phyloP scores from a whole-genome alignment of 257 asterid genomes.

The Knoxia roxburghii region DNA sequence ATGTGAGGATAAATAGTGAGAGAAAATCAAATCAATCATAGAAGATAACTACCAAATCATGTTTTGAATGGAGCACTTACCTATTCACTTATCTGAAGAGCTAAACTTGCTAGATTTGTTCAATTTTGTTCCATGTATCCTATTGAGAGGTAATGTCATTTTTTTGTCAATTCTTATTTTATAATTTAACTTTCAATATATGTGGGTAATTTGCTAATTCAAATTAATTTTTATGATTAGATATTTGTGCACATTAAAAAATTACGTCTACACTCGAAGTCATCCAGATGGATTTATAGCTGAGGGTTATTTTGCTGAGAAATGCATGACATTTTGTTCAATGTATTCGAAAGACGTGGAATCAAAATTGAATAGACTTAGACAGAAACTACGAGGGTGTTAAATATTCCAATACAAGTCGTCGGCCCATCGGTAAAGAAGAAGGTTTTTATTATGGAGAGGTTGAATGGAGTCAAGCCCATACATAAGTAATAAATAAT shows the following conservation, averaged over 20 bases:
- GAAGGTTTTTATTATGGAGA: neutral
- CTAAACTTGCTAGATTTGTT: constrained; percentile 5
- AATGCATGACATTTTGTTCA: constrained; percentile 18
- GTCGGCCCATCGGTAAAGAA: neutral
- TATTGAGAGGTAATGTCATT: constrained; percentile 3
- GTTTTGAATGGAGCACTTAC: constrained; percentile 12
- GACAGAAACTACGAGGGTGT: neutral
- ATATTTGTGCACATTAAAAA: constrained; percentile 7
- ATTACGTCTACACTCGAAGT: constrained; percentile 2
- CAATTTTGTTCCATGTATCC: constrained; percentile 11
- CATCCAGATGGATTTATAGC: too few species aligned
- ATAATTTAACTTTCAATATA: neutral
- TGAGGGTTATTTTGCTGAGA: too few species aligned
- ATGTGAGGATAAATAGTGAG: too few species aligned
- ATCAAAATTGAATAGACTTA: constrained; percentile 3
- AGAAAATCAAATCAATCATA: too few species aligned
- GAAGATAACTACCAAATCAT: too few species aligned
- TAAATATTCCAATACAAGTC: neutral
- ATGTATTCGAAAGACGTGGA: constrained; percentile 11
- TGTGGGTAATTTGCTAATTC: neutral
- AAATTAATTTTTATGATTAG: neutral
- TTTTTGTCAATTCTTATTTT: neutral
- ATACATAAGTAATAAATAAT: constrained; percentile 12
- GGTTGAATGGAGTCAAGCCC: neutral
- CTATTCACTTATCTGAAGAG: constrained; percentile 11